Conservation (phyloP, 2,329 filamentous ascomycete genomes). For the Arthrobotrys sinensis region DNA sequence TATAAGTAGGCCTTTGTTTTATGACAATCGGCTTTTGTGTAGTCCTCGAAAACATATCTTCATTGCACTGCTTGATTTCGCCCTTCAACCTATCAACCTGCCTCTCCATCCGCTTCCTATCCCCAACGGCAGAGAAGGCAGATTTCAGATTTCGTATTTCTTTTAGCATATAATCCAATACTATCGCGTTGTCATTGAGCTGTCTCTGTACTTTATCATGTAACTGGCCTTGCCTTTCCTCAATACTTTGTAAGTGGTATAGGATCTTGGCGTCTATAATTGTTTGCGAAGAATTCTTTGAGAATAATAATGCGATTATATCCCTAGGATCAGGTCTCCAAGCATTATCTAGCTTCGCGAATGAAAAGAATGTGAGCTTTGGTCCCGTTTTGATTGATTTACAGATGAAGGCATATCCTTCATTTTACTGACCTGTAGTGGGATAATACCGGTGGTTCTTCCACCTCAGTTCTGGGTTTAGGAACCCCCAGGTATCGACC, state of each 20-base stretch:
- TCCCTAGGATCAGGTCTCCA: conserved; percentile 46
- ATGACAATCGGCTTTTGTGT: conserved; percentile 12
- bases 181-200: conserved; percentile 35
- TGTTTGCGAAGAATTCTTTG: conserved; percentile 50
- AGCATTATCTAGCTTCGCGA: conserved; percentile 41
- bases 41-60: conserved; percentile 17
- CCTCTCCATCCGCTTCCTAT: conserved; percentile 37
- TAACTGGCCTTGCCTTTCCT: conserved; percentile 31
- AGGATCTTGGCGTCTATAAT: conserved; percentile 56
- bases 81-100: conserved; percentile 32
- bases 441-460: conserved; percentile 21
- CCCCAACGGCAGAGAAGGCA: conserved; percentile 14
- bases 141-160: conserved; percentile 35
- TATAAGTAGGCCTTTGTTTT: conserved; percentile 27
- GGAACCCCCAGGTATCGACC: conserved; percentile 33
- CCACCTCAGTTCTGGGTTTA: conserved; percentile 1
- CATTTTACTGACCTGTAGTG: conserved; percentile 40
- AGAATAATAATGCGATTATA: conserved; percentile 45
- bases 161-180: conserved; percentile 36
- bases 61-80: conserved; percentile 36
- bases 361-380: conserved; percentile 18
- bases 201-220: conserved; percentile 45
- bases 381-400: background rate
- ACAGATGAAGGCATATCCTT: background rate
- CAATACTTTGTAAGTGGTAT: conserved; percentile 48